Evolutionary conservation across 495 filamentous ascomycete genomes (phyloP).

Genomic region (Friedmanniomyces simplex): DNA sequence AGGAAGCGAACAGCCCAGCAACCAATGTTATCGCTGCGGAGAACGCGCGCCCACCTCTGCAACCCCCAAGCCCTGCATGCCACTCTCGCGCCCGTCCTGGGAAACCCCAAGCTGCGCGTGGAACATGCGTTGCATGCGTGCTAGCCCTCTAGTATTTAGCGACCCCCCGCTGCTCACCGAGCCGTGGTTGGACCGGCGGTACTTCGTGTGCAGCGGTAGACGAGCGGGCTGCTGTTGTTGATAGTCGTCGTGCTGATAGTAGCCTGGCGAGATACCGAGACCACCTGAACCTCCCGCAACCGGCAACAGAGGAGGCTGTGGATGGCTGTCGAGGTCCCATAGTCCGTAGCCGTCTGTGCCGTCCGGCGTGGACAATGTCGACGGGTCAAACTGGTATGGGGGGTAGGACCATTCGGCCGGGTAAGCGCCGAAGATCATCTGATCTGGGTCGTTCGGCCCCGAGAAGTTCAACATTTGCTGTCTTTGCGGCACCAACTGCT

Average conservation of each 20-base stretch:
- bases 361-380: not conserved
- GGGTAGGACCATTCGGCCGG: not conserved
- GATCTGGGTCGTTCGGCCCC: not conserved
- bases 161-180: not conserved
- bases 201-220: not conserved
- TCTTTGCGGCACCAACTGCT: no score
- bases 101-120: not conserved
- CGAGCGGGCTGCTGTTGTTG: not conserved
- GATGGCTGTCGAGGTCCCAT: not conserved
- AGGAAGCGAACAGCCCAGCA: no score
- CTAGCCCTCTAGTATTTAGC: not conserved
- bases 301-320: no score
- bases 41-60: no score
- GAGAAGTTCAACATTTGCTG: not conserved
- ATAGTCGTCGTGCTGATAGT: not conserved
- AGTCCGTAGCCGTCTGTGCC: not conserved
- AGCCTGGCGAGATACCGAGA: no score
- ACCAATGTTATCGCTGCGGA: no score
- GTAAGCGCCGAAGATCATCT: not conserved
- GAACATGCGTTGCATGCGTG: not conserved
- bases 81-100: not conserved
- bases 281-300: no score
- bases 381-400: not conserved
- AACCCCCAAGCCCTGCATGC: no score
- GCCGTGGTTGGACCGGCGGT: not conserved